Base-by-base conservation (phyloP, 1,284 basidiomycete genomes). In the Irpex rosettiformis region DNA sequence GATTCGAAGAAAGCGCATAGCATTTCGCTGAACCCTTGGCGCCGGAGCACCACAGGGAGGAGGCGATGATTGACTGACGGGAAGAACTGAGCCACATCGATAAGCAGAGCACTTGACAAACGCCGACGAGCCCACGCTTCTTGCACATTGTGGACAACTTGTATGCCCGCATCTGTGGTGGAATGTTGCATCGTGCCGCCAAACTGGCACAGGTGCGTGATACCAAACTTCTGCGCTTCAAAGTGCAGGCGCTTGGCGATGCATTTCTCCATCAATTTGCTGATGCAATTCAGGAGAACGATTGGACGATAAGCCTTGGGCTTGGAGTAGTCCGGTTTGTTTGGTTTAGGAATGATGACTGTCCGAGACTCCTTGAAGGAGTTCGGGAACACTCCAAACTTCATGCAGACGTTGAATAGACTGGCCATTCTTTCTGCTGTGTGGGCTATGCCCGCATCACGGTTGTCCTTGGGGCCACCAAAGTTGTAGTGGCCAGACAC, bases 211-310 rank as follows among this genome's bases (percentile, higher is more conserved):
- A 40, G 59, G 11, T 67, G 66, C 52, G 68, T 37, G 11, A 66
- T 5, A 6, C 30, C 30, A 33, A 33, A 33, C 30, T 33, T 33
- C 30, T 33, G 30, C 30, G 30, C 30, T 57, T 62, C 48, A 53
- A 58, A 64, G 22, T 62, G 47, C 11, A 69, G 54, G 0, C 66
- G 47, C 3, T 33, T 45, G 3, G 67, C 61, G 0, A 62, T 49
- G 1, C 67, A 42, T 45, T 64, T 64, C 58, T 70, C 69, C 0
- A 67, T 33, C 6, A 61, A 52, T 55, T 70, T 70, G 1, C 64
- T 63, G 4, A 69, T 43, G 29, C 62, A 64, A 27, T 69, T 61
- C 3, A 67, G 64, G 0, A 70, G 62, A 6, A 61, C 58, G 21
- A 70, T 69, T 1, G 60, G 64, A 8, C 65, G 59, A 54, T 69